phyloP scores from a whole-genome alignment of 352 stramenopile species.

The Globisporangium echinulatum region DNA sequence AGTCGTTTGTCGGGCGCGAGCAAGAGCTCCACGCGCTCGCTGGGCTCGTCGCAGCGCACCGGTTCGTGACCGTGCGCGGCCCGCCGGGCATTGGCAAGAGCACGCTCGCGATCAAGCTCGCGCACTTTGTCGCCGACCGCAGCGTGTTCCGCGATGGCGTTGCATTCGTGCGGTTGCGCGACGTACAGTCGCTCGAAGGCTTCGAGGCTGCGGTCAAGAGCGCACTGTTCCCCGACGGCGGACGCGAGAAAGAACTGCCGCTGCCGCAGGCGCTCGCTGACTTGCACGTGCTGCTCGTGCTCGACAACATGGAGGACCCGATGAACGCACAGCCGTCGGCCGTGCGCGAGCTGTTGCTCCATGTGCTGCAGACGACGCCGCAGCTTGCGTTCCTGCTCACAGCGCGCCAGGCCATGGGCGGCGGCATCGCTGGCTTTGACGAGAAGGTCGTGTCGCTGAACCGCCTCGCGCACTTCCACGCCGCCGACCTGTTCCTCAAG shows the following conservation, averaged over 20 bases:
- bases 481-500: slow-evolving; percentile 71
- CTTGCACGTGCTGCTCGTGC: slow-evolving; percentile 54
- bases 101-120: slow-evolving; percentile 62
- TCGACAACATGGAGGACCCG: slow-evolving; percentile 83
- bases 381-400: slow-evolving; percentile 67
- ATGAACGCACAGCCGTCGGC: slow-evolving; percentile 55
- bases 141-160: slow-evolving; percentile 70
- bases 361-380: slow-evolving; percentile 57
- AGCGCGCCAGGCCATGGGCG: slow-evolving; percentile 61
- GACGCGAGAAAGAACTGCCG: slow-evolving; percentile 55
- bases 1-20: slow-evolving; percentile 70
- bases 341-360: slow-evolving; percentile 56
- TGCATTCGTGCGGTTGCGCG: slow-evolving; percentile 61
- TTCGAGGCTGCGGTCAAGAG: slow-evolving; percentile 73
- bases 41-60: slow-evolving; percentile 43
- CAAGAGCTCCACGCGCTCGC: slow-evolving; percentile 69
- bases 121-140: slow-evolving; percentile 67
- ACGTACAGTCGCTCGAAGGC: slow-evolving; percentile 62
- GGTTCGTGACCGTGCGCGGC: slow-evolving; percentile 67
- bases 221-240: slow-evolving; percentile 51
- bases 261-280: slow-evolving; percentile 51
- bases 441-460: slow-evolving; percentile 80
- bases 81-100: slow-evolving; percentile 75
- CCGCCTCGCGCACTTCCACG: slow-evolving; percentile 61
- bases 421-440: slow-evolving; percentile 61